Evolutionary conservation across 768 basidiomycete genomes (phyloP), one percentile per base, ranked within the genome.

Genomic region (Galerina marginata): DNA sequence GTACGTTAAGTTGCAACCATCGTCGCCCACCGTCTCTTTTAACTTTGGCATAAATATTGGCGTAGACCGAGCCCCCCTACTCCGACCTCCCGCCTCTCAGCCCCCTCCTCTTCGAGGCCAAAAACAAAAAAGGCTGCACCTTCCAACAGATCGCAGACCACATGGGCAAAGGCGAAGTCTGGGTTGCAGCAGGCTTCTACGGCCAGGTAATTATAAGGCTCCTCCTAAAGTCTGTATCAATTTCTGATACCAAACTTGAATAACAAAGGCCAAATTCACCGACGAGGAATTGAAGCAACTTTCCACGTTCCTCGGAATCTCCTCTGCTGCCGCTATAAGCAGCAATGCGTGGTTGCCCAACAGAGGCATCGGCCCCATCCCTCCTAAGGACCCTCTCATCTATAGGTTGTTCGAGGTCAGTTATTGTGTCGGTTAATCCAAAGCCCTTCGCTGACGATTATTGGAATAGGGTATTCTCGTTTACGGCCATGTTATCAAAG

Each of bases 141-240:
- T 94, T 93, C 62, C 90, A 86, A 58, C 77, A 83, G 40, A 84
- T 94, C 64, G 91, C 82, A 9, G 77, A 86, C 58, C 78, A 77
- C 7, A 82, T 94, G 54, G 85, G 82, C 23, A 87, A 82, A 69
- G 89, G 92, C 69, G 92, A 94, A 67, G 81, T 93, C 25, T 94
- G 91, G 90, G 81, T 93, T 25, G 92, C 92, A 3, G 85, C 92
- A 6, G 86, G 87, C 49, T 91, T 94, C 74, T 92, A 92, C 65
- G 92, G 88, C 6, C 92, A 93, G 78, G 90, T 89, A 20, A 20
- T 20, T 20, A 20, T 20, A 59, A 52, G 60, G 50, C 12, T 33
- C 75, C 6, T 42, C 26, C n/a, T 65, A 6, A 14, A 26, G 16
- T 15, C 29, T 33, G 7, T 33, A 4, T 3, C 7, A 33, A 33